Evolutionary conservation across 441 rosid genomes (phyloP), one percentile per base, ranked within the genome.

Genomic region (Pelargonium australe): DNA sequence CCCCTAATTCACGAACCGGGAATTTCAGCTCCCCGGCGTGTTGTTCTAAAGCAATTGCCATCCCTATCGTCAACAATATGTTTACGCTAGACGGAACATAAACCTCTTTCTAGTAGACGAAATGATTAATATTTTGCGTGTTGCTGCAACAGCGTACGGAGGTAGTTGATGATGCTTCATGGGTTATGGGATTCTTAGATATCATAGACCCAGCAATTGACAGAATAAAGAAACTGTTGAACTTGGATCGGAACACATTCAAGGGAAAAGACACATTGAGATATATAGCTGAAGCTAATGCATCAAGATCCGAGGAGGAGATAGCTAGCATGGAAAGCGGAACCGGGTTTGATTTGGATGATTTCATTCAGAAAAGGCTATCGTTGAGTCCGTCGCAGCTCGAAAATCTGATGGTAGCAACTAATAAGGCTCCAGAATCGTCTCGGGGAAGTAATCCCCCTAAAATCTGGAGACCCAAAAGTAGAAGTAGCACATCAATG

Each of bases 111-210:
- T 0, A 2, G 2, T 23, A 23, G 25, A 23, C 25, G 25, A 23
- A 23, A 23, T 23, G 25, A 23, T 40, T 51, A 57, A 19, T 51
- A 7, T 45, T 58, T 72, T 28, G 68, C 14, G 3, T 65, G 70
- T 65, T 53, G 41, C 68, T 51, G 5, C 60, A 64, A 76, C 87
- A 94, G 99, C 81, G 94, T 1, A 94, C 86, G 3, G 99, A 94
- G 82, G 85, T 94, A 8, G 92, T 89, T n/a, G 99, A 94, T 53
- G 99, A 94, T 81, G 81, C 94, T 20, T 87, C 97, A 3, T 94
- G 97, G 99, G 86, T 89, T 45, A 86, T 76, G 14, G 99, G 99
- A 64, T 82, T 94, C 76, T 69, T 89, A 23, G 95, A 91, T 70
- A 86, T 89, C 70, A 81, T 94, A 47, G 97, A 94, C 64, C 99